A percentile compares a stretch with the other conserved stretches of the same genome.
Evolutionary conservation across 108 stramenopile genomes (phyloP).

Genomic region (Epithemia pelagica): DNA sequence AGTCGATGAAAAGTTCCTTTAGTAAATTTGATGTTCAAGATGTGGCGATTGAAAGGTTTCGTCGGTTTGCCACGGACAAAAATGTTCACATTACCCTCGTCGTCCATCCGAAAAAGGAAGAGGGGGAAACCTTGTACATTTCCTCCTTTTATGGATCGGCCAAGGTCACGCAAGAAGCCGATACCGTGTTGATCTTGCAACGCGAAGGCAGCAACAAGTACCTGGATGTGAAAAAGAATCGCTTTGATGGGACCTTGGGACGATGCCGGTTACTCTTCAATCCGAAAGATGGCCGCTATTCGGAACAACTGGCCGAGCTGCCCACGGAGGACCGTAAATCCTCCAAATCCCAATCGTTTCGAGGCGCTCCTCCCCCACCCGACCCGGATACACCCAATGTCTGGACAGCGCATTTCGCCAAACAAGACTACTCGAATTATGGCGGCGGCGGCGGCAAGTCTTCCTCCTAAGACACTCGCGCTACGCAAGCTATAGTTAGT

Average conservation of each 20-base stretch:
- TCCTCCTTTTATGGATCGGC: slow-evolving; percentile 90
- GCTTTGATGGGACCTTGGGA: slow-evolving; percentile 92
- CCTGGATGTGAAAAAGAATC: slow-evolving; percentile 97
- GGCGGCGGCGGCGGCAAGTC: no score
- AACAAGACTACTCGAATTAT: no score
- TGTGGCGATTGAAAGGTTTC: slow-evolving; percentile 90
- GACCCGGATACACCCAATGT: no score
- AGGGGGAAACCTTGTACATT: slow-evolving; percentile 67
- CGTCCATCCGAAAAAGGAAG: slow-evolving; percentile 97
- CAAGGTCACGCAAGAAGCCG: slow-evolving; percentile 99
- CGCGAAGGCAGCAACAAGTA: slow-evolving; percentile 74
- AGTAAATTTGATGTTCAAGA: slow-evolving; percentile 94
- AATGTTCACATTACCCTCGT: slow-evolving; percentile 96
- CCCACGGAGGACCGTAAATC: no score
- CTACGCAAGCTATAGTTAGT: no score
- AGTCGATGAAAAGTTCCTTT: slow-evolving; percentile 26
- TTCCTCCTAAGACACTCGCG: no score
- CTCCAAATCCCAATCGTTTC: no score
- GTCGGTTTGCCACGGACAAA: slow-evolving; percentile 91
- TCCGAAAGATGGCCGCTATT: slow-evolving; percentile 60
- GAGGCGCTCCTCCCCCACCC: no score
- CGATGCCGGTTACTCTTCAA: slow-evolving; percentile 73
- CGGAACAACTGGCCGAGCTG: slow-evolving; percentile 7
- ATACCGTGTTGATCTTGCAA: slow-evolving; percentile 95
- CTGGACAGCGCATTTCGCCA: no score